Evolutionary conservation across 164 flowering plant species (phyloP), one percentile per base, ranked within the genome.

Genomic region (Chimonanthus salicifolius): DNA sequence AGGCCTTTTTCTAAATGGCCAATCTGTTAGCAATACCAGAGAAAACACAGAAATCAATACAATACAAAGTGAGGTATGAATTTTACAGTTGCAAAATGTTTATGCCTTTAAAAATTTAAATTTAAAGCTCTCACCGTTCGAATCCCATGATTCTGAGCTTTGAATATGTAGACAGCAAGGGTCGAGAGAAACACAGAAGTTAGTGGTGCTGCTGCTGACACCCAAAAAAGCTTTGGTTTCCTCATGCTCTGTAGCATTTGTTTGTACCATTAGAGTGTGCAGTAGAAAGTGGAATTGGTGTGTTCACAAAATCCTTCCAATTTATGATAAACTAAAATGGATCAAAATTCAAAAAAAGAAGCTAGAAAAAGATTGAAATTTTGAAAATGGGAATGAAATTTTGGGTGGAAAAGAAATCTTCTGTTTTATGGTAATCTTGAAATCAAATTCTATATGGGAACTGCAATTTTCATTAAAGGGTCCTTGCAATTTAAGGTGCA

Each of bases 191-290:
- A 68, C 0, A 92, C 92, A 6, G 91, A 87, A 43, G 88, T 16
- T 50, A 92, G 76, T 64, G 97, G 97, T 70, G 92, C 90, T 51
- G 88, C 83, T 69, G 97, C 92, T 16, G 94, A 85, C 43, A 92
- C 72, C 95, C 97, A 92, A 79, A 88, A 90, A 7, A 86, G 82
- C 72, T 82, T 88, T 76, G 83, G 87, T 75, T 84, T 86, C 79
- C 79, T 89, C 68, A 74, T 81, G 63, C 89, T 90, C 95, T 91
- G 74, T 58, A 49, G 0, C 21, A 15, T 44, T 66, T 4, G 9
- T 11, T n/a, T 54, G 16, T n/a, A 54, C n/a, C 11, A 54, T 54
- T 54, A 54, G 60, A 54, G 16, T 54, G 60, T 4, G 16, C 10
- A 54, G 60, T 54, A n/a, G 5, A 54, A 33, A 33, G 33, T 33